phyloP scores from a whole-genome alignment of 2,329 filamentous ascomycete species.

The Diplodia intermedia region DNA sequence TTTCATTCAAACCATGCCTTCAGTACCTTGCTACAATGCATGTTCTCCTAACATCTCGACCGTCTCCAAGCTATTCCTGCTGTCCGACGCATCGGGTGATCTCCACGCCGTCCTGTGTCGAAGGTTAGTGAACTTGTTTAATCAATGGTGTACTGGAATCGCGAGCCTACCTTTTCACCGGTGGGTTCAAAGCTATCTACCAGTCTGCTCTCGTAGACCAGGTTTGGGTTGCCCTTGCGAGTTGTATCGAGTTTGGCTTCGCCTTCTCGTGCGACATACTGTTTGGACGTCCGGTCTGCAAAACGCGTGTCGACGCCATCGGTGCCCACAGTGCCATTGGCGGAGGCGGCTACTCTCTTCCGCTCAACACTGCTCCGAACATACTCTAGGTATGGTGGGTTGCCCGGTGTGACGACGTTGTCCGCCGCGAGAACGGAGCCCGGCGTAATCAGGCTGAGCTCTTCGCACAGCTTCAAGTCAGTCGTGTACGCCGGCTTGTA shows the following conservation, averaged over 20 bases:
- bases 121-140: conserved; percentile 29
- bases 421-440: conserved; percentile 72
- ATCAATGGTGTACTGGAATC: not conserved
- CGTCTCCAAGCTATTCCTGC: conserved; percentile 21
- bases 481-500: conserved; percentile 77
- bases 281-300: conserved; percentile 55
- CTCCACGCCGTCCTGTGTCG: conserved; percentile 67
- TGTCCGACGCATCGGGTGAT: conserved; percentile 65
- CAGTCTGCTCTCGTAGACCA: conserved; percentile 70
- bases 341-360: conserved; percentile 59
- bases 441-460: conserved; percentile 67
- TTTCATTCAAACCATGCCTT: not conserved
- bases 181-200: conserved; percentile 72
- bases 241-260: conserved; percentile 53
- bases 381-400: conserved; percentile 73
- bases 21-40: not conserved
- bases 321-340: conserved; percentile 40
- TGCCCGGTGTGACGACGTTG: conserved; percentile 75
- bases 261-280: conserved; percentile 57
- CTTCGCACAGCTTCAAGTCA: conserved; percentile 79
- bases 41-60: not conserved
- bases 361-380: conserved; percentile 69
- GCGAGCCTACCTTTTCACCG: conserved; percentile 64
- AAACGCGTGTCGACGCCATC: conserved; percentile 49
- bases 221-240: conserved; percentile 64